phyloP scores from a whole-genome alignment of 805 yeast species.

The Torulaspora indica region DNA sequence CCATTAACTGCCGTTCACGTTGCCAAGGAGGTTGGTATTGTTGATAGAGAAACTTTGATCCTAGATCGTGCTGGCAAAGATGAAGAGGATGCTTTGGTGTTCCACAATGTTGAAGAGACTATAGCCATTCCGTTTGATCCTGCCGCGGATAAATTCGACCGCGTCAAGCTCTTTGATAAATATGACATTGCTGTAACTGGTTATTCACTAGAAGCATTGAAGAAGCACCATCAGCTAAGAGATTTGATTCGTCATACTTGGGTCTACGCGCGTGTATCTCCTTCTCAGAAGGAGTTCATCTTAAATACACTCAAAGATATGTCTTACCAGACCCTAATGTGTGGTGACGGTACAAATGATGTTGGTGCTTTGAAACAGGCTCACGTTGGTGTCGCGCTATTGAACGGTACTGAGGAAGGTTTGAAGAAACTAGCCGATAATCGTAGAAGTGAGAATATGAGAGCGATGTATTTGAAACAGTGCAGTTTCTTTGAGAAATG shows the following conservation, averaged over 20 bases:
- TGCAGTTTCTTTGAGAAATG: slow-evolving; percentile 71
- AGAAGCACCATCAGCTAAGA: slow-evolving; percentile 62
- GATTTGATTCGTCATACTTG: slow-evolving; percentile 82
- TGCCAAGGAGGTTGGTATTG: slow-evolving; percentile 86
- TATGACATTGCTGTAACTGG: slow-evolving; percentile 93
- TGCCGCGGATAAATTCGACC: slow-evolving; percentile 37
- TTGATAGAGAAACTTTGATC: slow-evolving; percentile 77
- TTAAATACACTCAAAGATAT: slow-evolving; percentile 75
- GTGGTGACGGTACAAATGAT: slow-evolving; percentile 99
- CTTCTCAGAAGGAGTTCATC: slow-evolving; percentile 89
- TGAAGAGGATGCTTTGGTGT: slow-evolving; percentile 52
- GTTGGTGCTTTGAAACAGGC: slow-evolving; percentile 99
- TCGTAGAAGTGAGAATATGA: slow-evolving; percentile 58
- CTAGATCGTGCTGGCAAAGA: slow-evolving; percentile 75
- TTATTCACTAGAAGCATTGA: slow-evolving; percentile 67
- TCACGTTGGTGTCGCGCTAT: slow-evolving; percentile 94
- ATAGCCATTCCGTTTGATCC: slow-evolving; percentile 63
- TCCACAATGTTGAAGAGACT: slow-evolving; percentile 83
- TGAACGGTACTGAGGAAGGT: slow-evolving; percentile 94
- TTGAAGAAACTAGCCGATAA: slow-evolving; percentile 83
- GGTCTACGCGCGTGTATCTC: slow-evolving; percentile 98
- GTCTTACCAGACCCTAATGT: slow-evolving; percentile 94
- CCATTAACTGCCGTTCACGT: slow-evolving; percentile 98
- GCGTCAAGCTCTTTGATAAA: slow-evolving; percentile 49
- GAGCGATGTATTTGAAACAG: slow-evolving; percentile 78